Evolutionary conservation across 352 stramenopile species (phyloP).

Genomic region (Phytophthora meadii): DNA sequence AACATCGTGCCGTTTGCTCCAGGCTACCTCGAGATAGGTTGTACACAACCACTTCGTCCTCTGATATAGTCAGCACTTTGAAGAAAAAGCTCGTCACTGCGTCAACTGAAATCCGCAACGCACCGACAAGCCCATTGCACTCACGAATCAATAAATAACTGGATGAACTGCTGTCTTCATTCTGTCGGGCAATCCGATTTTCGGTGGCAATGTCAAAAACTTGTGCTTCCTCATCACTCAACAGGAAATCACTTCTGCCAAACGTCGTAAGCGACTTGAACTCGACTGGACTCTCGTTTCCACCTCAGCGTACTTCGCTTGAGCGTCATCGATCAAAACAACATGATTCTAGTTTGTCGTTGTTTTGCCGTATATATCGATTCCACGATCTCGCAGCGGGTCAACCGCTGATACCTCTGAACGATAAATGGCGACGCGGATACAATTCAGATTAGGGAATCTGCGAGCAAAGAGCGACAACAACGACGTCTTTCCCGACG

Average conservation of each 20-base stretch:
- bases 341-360: background rate
- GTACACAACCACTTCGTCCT: background rate
- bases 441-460: background rate
- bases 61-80: background rate
- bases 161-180: background rate
- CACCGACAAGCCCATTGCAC: conserved; percentile 2
- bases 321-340: background rate
- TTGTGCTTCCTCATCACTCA: background rate
- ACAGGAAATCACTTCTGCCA: background rate
- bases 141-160: conserved; percentile 3
- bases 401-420: background rate
- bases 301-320: background rate
- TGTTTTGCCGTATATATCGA: background rate
- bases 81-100: background rate
- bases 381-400: background rate
- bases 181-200: conserved; percentile 1
- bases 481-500: conserved; percentile 1
- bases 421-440: background rate
- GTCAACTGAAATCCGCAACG: conserved; percentile 1
- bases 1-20: conserved; percentile 1
- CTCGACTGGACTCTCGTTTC: background rate
- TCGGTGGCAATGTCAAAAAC: background rate
- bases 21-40: conserved; percentile 1
- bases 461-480: background rate
- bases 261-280: background rate